Conservation (phyloP, 2,329 filamentous ascomycete species). For the Cladosporium colombiae region DNA sequence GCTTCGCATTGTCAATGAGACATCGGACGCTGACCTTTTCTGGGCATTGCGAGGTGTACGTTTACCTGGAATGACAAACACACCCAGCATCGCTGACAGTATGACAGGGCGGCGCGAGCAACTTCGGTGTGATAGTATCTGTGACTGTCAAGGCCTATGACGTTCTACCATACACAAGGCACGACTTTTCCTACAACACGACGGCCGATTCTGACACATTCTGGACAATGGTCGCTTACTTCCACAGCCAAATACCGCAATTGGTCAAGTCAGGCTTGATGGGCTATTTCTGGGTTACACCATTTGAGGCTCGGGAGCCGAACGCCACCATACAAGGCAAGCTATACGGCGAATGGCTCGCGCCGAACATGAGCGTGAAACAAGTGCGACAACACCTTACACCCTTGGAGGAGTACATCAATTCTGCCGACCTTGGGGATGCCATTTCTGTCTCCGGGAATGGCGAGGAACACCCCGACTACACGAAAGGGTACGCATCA, state of each 20-base stretch:
- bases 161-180: slow-evolving; percentile 46
- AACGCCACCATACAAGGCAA: slow-evolving; percentile 3
- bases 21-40: slow-evolving; percentile 58
- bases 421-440: neutral
- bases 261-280: slow-evolving; percentile 19
- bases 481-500: slow-evolving; percentile 6
- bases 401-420: slow-evolving; percentile 13
- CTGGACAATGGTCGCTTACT: slow-evolving; percentile 20
- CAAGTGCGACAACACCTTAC: neutral
- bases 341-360: slow-evolving; percentile 13
- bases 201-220: slow-evolving; percentile 22
- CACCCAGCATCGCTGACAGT: neutral
- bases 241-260: slow-evolving; percentile 17
- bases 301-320: neutral
- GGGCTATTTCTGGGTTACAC: slow-evolving; percentile 20
- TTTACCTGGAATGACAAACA: neutral
- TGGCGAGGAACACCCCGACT: neutral
- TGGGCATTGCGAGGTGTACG: slow-evolving; percentile 59
- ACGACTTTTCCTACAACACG: slow-evolving; percentile 46
- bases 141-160: slow-evolving; percentile 56
- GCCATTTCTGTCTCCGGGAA: neutral
- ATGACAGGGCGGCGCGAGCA: slow-evolving; percentile 55
- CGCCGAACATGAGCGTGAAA: neutral
- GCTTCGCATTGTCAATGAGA: slow-evolving; percentile 49
- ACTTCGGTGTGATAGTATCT: slow-evolving; percentile 58